Evolutionary conservation across 352 stramenopile species (phyloP).

Genomic region (Pilasporangium apinafurcum): DNA sequence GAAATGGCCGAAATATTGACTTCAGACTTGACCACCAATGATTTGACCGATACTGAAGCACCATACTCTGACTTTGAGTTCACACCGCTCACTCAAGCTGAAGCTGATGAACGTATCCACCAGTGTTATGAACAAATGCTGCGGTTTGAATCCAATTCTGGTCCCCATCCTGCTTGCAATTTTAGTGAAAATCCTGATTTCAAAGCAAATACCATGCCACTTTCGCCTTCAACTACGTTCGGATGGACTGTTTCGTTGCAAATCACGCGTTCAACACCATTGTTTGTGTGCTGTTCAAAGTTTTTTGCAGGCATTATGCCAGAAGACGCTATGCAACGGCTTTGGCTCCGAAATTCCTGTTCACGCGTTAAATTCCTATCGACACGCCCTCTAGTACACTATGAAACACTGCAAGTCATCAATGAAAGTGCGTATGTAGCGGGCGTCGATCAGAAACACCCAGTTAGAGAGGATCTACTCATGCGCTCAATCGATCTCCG

Average conservation of each 20-base stretch:
- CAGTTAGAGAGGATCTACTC: constrained; percentile 33
- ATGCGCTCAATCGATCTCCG: constrained; percentile 40
- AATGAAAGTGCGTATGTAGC: constrained; percentile 45
- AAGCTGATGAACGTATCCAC: constrained; percentile 45
- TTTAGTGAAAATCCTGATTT: neutral
- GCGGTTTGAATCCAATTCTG: constrained; percentile 36
- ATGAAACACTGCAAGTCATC: constrained; percentile 37
- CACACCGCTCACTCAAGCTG: constrained; percentile 40
- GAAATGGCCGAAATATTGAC: constrained; percentile 29
- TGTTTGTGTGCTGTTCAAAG: constrained; percentile 49
- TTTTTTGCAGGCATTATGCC: constrained; percentile 29
- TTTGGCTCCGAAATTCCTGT: constrained; percentile 23
- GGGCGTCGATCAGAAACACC: constrained; percentile 35
- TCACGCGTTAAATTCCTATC: constrained; percentile 10
- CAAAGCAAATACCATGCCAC: constrained; percentile 4
- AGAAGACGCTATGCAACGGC: constrained; percentile 34
- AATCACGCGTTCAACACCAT: constrained; percentile 26
- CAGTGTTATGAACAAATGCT: constrained; percentile 52
- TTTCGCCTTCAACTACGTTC: constrained; percentile 43
- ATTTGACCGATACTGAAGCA: constrained; percentile 17
- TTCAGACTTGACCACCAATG: constrained; percentile 27
- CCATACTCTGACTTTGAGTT: constrained; percentile 39
- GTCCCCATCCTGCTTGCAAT: constrained; percentile 18
- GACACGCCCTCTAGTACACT: constrained; percentile 24
- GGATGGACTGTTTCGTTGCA: constrained; percentile 44